These are phyloP conservation scores for Kwoniella dendrophila DNA, from an alignment of 768 basidiomycete species.

Conservation along the genomic window DNA sequence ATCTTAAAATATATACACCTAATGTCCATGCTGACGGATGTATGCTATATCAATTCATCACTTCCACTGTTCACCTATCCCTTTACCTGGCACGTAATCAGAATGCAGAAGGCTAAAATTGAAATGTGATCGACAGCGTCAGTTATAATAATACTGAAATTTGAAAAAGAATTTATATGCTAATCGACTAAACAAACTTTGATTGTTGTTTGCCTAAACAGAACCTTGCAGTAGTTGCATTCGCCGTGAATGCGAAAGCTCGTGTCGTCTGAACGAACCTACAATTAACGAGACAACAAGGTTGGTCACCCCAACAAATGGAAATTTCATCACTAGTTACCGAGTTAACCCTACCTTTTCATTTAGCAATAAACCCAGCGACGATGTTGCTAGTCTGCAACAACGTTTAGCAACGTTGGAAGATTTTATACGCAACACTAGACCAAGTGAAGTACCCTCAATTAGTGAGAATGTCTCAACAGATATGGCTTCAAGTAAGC, in stretches of 20 bases:
- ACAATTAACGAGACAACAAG: not conserved
- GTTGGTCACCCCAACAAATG: too few relatives aligned
- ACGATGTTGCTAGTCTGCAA: not conserved
- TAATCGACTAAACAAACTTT: not conserved
- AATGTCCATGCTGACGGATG: not conserved
- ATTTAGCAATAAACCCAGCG: too few relatives aligned
- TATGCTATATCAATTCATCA: not conserved
- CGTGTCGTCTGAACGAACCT: not conserved
- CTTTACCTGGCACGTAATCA: not conserved
- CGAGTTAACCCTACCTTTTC: too few relatives aligned
- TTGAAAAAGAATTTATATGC: too few relatives aligned
- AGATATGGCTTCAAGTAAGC: not conserved
- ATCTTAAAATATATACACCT: not conserved
- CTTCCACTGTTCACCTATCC: not conserved
- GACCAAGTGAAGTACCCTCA: not conserved
- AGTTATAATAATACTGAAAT: too few relatives aligned
- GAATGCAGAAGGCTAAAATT: not conserved
- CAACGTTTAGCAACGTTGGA: not conserved
- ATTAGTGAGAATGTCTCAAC: too few relatives aligned
- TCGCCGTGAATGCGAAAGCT: not conserved
- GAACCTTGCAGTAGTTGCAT: not conserved
- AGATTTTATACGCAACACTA: not conserved
- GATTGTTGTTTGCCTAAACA: not conserved
- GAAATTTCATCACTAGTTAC: not conserved
- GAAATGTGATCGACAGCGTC: not conserved